Conservation (phyloP, 176 grass and related monocot genomes). For the Paspalum notatum region DNA sequence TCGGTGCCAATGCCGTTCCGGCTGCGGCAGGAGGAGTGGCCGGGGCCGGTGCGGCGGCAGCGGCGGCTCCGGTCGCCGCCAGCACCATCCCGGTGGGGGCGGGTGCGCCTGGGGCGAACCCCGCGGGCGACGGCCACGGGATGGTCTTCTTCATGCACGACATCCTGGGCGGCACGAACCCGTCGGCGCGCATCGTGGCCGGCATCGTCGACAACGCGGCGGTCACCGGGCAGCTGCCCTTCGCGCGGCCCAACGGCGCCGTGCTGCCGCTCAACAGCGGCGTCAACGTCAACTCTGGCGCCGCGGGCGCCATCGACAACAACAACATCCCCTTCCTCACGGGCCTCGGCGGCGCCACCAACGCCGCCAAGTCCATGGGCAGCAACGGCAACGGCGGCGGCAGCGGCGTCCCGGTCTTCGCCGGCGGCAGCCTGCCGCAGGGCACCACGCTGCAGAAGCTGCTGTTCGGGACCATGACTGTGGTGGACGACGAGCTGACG, state of each 20-base stretch:
- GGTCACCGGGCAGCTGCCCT: conserved; percentile 57
- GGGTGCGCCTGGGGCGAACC: background rate
- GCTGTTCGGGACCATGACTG: conserved; percentile 69
- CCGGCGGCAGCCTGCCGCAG: conserved; percentile 60
- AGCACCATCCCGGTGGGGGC: conserved; percentile 1
- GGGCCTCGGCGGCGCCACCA: conserved; percentile 68
- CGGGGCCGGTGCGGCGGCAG: no score
- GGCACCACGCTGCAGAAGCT: conserved; percentile 66
- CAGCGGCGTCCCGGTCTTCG: conserved; percentile 55
- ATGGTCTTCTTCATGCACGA: conserved; percentile 75
- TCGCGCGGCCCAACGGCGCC: conserved; percentile 65
- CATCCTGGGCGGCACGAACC: conserved; percentile 71
- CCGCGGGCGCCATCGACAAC: conserved; percentile 61
- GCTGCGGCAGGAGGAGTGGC: no score
- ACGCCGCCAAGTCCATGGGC: conserved; percentile 34
- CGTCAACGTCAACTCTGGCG: conserved; percentile 52
- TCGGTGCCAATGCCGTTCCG: no score
- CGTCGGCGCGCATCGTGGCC: conserved; percentile 67
- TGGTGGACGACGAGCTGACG: conserved; percentile 76
- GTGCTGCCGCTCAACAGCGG: conserved; percentile 58
- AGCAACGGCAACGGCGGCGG: conserved; percentile 10
- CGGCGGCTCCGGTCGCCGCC: conserved; percentile 19
- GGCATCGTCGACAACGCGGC: conserved; percentile 61
- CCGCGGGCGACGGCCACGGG: conserved; percentile 33
- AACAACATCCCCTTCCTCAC: conserved; percentile 80